Evolutionary conservation across 192 early-diverging fungal species (phyloP).

Genomic region (Rhizophagus prolifer): DNA sequence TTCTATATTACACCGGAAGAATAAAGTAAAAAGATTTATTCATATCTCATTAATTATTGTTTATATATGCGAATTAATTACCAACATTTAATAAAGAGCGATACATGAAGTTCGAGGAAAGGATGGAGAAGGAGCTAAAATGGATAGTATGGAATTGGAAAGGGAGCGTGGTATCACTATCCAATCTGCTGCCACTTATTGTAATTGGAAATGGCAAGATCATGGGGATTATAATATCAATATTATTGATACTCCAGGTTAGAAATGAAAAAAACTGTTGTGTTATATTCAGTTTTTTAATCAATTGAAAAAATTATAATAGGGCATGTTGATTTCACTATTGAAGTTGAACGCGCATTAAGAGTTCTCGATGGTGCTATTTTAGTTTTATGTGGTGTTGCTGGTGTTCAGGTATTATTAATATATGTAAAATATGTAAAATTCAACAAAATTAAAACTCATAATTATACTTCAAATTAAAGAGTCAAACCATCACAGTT

Average conservation of each 20-base stretch:
- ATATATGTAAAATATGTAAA: no score
- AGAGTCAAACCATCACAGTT: conserved; percentile 83
- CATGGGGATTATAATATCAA: conserved; percentile 70
- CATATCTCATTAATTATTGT: background rate
- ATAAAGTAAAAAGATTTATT: conserved; percentile 60
- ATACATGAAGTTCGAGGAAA: conserved; percentile 87
- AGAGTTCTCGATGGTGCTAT: conserved; percentile 87
- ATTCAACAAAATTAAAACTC: background rate
- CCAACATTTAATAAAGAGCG: conserved; percentile 11
- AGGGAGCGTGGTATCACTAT: conserved; percentile 92
- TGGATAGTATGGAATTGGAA: conserved; percentile 99
- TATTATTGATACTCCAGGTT: conserved; percentile 88
- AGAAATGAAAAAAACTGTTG: background rate
- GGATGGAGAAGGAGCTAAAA: conserved; percentile 93
- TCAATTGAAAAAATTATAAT: background rate
- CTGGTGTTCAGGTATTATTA: conserved; percentile 66
- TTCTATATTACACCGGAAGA: conserved; percentile 81
- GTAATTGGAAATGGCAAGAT: conserved; percentile 56
- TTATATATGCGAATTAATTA: no score
- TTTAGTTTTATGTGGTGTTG: conserved; percentile 79
- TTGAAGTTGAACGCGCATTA: conserved; percentile 85
- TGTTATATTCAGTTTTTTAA: background rate
- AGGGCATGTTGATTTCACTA: conserved; percentile 90
- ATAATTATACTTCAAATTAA: background rate
- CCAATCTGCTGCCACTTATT: conserved; percentile 84